A percentile compares a stretch with the other conserved stretches of the same genome.
Conservation (phyloP, 345 rosid species). For the Abelmoschus esculentus region DNA sequence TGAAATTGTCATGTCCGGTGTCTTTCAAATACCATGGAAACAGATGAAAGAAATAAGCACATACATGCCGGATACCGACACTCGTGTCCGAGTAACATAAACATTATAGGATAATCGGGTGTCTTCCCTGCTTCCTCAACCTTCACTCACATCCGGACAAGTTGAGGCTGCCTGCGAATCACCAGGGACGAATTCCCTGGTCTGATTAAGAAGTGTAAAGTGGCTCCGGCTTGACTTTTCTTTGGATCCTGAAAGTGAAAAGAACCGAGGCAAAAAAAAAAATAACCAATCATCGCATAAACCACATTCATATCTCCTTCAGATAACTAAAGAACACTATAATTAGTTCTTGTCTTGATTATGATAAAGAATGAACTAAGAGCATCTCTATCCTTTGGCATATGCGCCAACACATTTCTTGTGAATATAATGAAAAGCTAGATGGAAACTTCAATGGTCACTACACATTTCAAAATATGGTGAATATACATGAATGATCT, state of each 20-base stretch:
- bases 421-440: not conserved
- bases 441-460: not conserved
- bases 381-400: not conserved
- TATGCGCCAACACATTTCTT: not conserved
- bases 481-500: not conserved
- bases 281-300: not conserved
- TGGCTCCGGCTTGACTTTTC: slow-evolving; percentile 70
- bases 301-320: not conserved
- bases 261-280: not conserved
- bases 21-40: not conserved
- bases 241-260: slow-evolving; percentile 51
- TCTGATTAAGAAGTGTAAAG: slow-evolving; percentile 42
- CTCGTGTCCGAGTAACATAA: not conserved
- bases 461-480: not conserved
- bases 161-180: not conserved
- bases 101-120: too few species aligned
- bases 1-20: too few species aligned
- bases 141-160: too few species aligned
- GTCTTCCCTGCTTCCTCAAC: too few species aligned
- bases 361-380: not conserved
- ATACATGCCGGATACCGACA: not conserved
- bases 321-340: not conserved
- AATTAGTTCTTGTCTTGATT: not conserved
- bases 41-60: not conserved
- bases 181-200: not conserved